These are phyloP conservation scores for Potentilla sterilis DNA, from an alignment of 306 rosid genomes.

Conservation along the genomic window DNA sequence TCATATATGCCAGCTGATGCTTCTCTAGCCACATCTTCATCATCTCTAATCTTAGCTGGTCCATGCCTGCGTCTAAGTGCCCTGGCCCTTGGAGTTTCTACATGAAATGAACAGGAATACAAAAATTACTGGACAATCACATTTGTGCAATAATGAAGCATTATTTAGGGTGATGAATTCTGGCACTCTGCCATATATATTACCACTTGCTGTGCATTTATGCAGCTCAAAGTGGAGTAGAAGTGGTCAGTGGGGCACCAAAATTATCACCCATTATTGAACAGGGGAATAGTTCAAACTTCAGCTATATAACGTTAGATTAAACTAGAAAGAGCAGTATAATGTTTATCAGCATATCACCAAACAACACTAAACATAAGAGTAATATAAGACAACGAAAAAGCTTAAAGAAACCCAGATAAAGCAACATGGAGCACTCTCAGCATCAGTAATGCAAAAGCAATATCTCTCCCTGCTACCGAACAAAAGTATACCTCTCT, in stretches of 20 bases:
- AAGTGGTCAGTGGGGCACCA: background rate
- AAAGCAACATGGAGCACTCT: constrained; percentile 4
- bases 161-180: background rate
- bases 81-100: constrained; percentile 34
- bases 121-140: background rate
- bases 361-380: background rate
- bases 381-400: background rate
- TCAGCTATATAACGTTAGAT: background rate
- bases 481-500: constrained; percentile 30
- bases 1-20: constrained; percentile 16
- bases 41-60: constrained; percentile 46
- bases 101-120: background rate
- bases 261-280: background rate
- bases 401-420: background rate
- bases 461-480: background rate
- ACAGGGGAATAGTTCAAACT: background rate
- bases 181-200: background rate
- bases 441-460: background rate
- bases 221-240: background rate
- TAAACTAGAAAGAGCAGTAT: background rate
- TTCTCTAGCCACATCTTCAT: constrained; percentile 33
- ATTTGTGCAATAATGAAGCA: background rate
- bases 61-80: constrained; percentile 42
- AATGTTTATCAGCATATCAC: background rate
- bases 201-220: background rate